phyloP scores from a whole-genome alignment of 1,284 basidiomycete species.

The Marasmius tenuissimus region DNA sequence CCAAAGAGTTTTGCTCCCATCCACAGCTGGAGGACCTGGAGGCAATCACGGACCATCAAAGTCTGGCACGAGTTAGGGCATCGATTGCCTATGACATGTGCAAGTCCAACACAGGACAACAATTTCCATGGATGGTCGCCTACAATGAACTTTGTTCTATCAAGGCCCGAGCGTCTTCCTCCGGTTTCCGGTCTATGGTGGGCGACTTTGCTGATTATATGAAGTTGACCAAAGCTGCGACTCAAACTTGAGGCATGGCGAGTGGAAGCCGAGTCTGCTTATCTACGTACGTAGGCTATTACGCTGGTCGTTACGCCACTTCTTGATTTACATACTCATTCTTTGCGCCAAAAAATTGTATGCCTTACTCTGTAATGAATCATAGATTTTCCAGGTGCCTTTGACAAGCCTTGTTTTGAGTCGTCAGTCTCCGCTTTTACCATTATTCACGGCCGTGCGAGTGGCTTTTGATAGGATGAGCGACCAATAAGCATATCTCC shows the following conservation, averaged over 20 bases:
- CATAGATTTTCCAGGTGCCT: too few species aligned
- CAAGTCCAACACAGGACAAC: neutral
- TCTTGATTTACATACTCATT: neutral
- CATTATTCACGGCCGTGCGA: too few species aligned
- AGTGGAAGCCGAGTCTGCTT: neutral
- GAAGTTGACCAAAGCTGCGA: neutral
- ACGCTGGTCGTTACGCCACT: neutral
- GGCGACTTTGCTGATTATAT: neutral
- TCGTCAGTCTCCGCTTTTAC: too few species aligned
- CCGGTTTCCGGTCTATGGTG: neutral
- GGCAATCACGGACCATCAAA: neutral
- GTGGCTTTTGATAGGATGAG: too few species aligned
- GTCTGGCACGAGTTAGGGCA: constrained; percentile 6
- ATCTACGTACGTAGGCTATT: neutral
- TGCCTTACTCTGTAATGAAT: too few species aligned
- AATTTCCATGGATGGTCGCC: neutral
- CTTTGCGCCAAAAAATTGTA: too few species aligned
- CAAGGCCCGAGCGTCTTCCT: neutral
- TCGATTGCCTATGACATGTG: constrained; percentile 9
- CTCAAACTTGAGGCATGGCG: neutral
- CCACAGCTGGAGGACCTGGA: constrained; percentile 5
- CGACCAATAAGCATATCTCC: too few species aligned
- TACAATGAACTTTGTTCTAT: neutral
- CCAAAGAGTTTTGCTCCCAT: constrained; percentile 27
- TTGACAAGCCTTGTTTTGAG: too few species aligned